Base-by-base conservation (phyloP, 371 early-diverging fungal genomes). In the Circinella minor region DNA sequence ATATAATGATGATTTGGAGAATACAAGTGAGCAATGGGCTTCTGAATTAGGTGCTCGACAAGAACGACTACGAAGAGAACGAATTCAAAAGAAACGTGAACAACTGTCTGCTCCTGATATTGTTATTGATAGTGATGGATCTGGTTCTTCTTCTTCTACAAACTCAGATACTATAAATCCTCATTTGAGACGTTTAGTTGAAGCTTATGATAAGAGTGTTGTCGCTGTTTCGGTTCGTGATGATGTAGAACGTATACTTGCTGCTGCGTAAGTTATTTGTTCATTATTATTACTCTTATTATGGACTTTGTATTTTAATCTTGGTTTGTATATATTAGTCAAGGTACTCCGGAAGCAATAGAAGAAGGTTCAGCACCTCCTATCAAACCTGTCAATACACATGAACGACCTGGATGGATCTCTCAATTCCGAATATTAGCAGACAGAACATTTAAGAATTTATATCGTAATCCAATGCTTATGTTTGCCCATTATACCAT, bases 391-490 rank as follows among this genome's bases (percentile, higher is more conserved):
- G 70, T 82, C 8, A 74, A 66, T 14, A 77, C 85, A 4, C 81
- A 77, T 64, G 80, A 74, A 54, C 88, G 93, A 3, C 90, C 93
- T 7, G 84, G 91, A 0, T 85, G 87, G 69, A 81, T 82, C 66
- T 89, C 88, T 4, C 97, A 97, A 70, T 95, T 95, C 78, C 82
- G 74, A 48, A 93, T 97, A 34, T 77, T 97, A 39, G 89, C 92
- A 18, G 87, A 89, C 14, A 84, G 97, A 46, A 93, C 96, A 4
- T 90, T 97, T 79, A 92, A 91, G 71, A 94, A 96, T 71, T 80
- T 97, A 10, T 95, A 94, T 72, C 88, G 97, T 14, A 95, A 95
- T 66, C 95, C 95, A 4, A 87, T 91, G 78, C 78, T 95, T 49
- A 90, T 96, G 89, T 85, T 91, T 66, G 84, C 91, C 63, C 95